phyloP scores from a whole-genome alignment of 2,329 filamentous ascomycete genomes.

The Tolypocladium sp. region DNA sequence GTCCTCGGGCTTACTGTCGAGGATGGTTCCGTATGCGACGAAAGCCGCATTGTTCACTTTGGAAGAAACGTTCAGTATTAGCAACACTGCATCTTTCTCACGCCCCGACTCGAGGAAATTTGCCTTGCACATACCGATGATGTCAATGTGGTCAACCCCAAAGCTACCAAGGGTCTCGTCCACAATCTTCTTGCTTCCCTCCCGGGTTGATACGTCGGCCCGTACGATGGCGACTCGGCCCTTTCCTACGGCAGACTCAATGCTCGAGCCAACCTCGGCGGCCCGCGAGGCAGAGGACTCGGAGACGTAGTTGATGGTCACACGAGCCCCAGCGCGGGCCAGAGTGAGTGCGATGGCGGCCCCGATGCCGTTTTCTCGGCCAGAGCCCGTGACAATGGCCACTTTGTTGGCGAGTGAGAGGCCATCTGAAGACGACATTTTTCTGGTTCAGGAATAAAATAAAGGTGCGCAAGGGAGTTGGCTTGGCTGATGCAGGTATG shows the following conservation, averaged over 20 bases:
- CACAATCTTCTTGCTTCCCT: neutral
- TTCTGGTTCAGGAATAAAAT: neutral
- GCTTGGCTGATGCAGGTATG: too few species aligned
- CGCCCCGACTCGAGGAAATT: neutral
- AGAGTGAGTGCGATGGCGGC: neutral
- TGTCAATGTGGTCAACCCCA: neutral
- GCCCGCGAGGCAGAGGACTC: neutral
- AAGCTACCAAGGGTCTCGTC: neutral
- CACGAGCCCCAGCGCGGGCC: neutral
- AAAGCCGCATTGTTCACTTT: neutral
- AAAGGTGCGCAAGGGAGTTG: too few species aligned
- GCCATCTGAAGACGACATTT: neutral
- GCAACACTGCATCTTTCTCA: neutral
- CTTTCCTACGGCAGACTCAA: neutral
- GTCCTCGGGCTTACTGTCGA: neutral
- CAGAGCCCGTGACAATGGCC: neutral
- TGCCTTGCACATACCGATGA: neutral
- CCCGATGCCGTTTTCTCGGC: neutral
- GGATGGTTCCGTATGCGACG: neutral
- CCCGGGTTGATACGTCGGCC: neutral
- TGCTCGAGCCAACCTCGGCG: neutral
- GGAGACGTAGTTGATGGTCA: neutral
- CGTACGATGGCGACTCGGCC: neutral
- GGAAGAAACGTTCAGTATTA: neutral
- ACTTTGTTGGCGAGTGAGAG: neutral